Conservation (phyloP, 2,329 filamentous ascomycete genomes). For the Monosporascus sp. region DNA sequence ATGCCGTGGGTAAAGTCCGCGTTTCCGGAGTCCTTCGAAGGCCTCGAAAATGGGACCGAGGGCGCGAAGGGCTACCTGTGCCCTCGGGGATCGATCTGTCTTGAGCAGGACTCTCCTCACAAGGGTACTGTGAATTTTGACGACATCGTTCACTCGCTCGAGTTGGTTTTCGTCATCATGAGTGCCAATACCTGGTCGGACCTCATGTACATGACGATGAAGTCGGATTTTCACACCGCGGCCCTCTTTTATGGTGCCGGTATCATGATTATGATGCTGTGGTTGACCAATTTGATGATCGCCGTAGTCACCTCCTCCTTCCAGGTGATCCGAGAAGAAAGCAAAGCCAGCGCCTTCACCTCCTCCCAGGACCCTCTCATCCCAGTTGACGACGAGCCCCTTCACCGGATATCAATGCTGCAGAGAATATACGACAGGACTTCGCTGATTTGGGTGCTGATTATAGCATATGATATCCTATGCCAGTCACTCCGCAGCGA, state of each 20-base stretch:
- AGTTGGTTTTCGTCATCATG: constrained; percentile 97
- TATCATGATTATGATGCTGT: constrained; percentile 90
- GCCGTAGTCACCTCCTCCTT: constrained; percentile 98
- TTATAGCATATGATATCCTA: constrained; percentile 78
- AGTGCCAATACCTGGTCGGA: constrained; percentile 96
- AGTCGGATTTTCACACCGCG: constrained; percentile 83
- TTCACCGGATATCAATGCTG: constrained; percentile 41
- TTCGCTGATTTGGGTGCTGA: constrained; percentile 67
- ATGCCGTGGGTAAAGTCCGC: constrained; percentile 61
- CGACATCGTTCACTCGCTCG: constrained; percentile 85
- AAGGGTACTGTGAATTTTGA: constrained; percentile 90
- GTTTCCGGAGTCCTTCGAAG: constrained; percentile 30
- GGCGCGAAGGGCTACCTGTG: constrained; percentile 82
- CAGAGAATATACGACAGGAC: constrained; percentile 73
- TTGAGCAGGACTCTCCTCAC: constrained; percentile 73
- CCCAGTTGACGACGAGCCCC: constrained; percentile 34
- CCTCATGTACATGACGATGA: constrained; percentile 86
- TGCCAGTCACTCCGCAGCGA: constrained; percentile 73
- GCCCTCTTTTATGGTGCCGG: constrained; percentile 69
- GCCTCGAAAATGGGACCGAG: constrained; percentile 45
- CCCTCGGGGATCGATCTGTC: constrained; percentile 74
- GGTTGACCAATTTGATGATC: constrained; percentile 91
- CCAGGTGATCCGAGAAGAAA: constrained; percentile 96
- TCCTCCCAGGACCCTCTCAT: constrained; percentile 53
- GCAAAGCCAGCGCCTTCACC: constrained; percentile 88